Evolutionary conservation across 1,284 basidiomycete species (phyloP).

Genomic region (Apiotrichum porosum): DNA sequence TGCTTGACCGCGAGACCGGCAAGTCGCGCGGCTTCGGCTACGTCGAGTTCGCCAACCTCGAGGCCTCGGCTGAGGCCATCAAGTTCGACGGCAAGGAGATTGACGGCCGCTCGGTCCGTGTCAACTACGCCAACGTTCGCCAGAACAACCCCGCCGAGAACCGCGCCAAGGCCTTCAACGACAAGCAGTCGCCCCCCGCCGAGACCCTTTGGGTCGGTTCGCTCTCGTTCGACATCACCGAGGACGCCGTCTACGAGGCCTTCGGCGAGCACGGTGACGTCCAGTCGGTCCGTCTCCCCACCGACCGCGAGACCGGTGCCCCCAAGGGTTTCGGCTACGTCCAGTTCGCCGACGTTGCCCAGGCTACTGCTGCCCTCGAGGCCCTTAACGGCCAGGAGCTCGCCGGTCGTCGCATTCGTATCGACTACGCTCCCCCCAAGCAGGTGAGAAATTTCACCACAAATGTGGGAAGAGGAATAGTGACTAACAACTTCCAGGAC

Average conservation of each 20-base stretch:
- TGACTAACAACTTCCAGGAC: not conserved
- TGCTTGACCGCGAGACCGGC: slow-evolving; percentile 83
- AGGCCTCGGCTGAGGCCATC: slow-evolving; percentile 70
- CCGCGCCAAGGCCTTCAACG: slow-evolving; percentile 71
- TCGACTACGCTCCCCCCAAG: slow-evolving; percentile 88
- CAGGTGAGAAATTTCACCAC: slow-evolving; percentile 38
- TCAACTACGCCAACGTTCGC: slow-evolving; percentile 64
- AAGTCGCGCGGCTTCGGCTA: slow-evolving; percentile 91
- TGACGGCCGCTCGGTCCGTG: slow-evolving; percentile 81
- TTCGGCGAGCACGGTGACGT: slow-evolving; percentile 89
- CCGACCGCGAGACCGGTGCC: slow-evolving; percentile 78
- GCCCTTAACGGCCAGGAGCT: slow-evolving; percentile 68
- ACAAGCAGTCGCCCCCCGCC: slow-evolving; percentile 65
- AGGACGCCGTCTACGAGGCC: slow-evolving; percentile 85
- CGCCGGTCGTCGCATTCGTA: slow-evolving; percentile 71
- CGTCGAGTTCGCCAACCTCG: slow-evolving; percentile 71
- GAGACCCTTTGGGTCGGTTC: slow-evolving; percentile 86
- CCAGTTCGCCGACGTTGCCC: slow-evolving; percentile 77
- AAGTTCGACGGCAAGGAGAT: slow-evolving; percentile 74
- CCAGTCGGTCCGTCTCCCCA: slow-evolving; percentile 84
- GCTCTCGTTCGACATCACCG: slow-evolving; percentile 71
- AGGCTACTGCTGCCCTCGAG: slow-evolving; percentile 76
- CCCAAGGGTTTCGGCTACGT: slow-evolving; percentile 98
- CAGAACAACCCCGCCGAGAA: slow-evolving; percentile 63
- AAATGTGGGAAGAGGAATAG: too few relatives aligned